Evolutionary conservation across 2,329 filamentous ascomycete genomes (phyloP), one percentile per base, ranked within the genome.

Genomic region (Ophiostoma triangulosporum): DNA sequence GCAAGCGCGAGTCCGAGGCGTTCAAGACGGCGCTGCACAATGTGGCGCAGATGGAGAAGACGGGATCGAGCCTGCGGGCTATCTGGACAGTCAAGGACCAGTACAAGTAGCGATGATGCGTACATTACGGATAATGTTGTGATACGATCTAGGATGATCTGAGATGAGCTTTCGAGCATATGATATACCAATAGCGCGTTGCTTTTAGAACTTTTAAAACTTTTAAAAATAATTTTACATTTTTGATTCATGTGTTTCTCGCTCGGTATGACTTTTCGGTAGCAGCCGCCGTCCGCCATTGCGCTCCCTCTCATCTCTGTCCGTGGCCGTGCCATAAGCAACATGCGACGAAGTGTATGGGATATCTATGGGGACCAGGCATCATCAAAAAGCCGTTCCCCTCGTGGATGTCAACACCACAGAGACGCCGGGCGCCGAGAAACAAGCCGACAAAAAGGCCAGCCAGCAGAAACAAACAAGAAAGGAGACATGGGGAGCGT

Each of bases 11-110:
- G 57, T 84, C 83, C 51, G 78, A 80, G 17, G 84, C 89, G 65
- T 97, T 97, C 65, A 91, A 89, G 68, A 75, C 78, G 61, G 88
- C 88, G 60, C 69, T 97, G 53, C 82, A 86, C 60, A 74, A 74
- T 57, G 84, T 95, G 62, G 91, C 91, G 1, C 77, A 72, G 52
- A 68, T 95, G 64, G 78, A 88, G 62, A 75, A 79, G 64, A 66
- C 67, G 9, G 75, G 76, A 4, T 72, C 73, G 9, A 70, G 70
- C 4, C 75, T 78, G 59, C 66, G 76, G 51, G 73, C 69, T 2
- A 74, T 78, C 31, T 81, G 78, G 78, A 68, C 68, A 2, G 57
- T 81, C 35, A 75, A 71, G 59, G 57, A 62, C 1, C 58, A 57
- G 46, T 64, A 62, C 48, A 60, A 57, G 54, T 64, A 20, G 24